Conservation (phyloP, 1,139 yeast species). For the Candida freyschussii region DNA sequence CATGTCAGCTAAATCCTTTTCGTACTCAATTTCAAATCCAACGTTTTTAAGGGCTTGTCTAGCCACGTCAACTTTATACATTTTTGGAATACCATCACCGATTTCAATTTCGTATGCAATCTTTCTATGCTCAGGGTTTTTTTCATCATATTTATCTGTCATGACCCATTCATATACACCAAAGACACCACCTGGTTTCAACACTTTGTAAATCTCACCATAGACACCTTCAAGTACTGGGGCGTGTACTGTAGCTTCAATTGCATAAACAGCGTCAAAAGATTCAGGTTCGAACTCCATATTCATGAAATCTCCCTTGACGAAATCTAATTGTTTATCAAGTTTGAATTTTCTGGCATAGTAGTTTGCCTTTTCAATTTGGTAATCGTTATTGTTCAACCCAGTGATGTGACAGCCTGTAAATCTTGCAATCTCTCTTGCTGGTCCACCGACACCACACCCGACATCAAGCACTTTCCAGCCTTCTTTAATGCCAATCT, state of each 20-base stretch:
- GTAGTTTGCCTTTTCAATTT: slow-evolving; percentile 84
- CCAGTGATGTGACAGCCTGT: slow-evolving; percentile 87
- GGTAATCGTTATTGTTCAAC: slow-evolving; percentile 94
- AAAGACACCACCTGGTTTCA: slow-evolving; percentile 95
- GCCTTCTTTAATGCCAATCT: slow-evolving; percentile 72
- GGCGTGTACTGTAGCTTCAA: slow-evolving; percentile 98
- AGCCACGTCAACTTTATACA: slow-evolving; percentile 85
- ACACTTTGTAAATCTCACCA: slow-evolving; percentile 87
- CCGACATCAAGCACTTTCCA: slow-evolving; percentile 96
- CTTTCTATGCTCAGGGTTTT: slow-evolving; percentile 84
- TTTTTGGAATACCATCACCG: slow-evolving; percentile 98
- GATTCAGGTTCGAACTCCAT: slow-evolving; percentile 90
- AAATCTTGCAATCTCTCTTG: slow-evolving; percentile 90
- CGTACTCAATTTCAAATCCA: slow-evolving; percentile 77
- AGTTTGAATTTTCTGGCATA: slow-evolving; percentile 67
- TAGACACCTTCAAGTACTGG: slow-evolving; percentile 96
- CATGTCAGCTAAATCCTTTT: slow-evolving; percentile 77
- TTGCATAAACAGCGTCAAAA: slow-evolving; percentile 96
- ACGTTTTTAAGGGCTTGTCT: slow-evolving; percentile 78
- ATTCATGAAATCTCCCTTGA: slow-evolving; percentile 98
- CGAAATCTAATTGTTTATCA: slow-evolving; percentile 72
- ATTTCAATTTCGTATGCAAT: slow-evolving; percentile 96
- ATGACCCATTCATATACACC: slow-evolving; percentile 99
- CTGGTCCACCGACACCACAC: slow-evolving; percentile 99
- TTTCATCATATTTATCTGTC: slow-evolving; percentile 90